A percentile compares a stretch with the other conserved stretches of the same genome.
Evolutionary conservation across 495 filamentous ascomycete genomes (phyloP).

Genomic region (Talaromyces wortmannii): DNA sequence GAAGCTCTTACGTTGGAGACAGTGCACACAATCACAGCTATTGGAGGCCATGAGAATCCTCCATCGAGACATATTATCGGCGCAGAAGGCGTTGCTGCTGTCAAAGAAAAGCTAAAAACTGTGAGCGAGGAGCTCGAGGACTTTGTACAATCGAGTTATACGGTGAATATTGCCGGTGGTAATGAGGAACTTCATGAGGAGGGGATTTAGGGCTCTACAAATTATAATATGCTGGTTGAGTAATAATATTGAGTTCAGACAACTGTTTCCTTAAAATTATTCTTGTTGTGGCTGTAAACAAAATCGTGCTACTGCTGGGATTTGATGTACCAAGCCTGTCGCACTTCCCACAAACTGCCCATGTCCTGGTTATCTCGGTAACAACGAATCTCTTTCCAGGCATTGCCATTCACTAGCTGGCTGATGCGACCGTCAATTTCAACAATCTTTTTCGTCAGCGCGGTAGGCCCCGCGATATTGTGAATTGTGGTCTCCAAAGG

Average conservation of each 20-base stretch:
- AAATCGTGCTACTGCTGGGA: background rate
- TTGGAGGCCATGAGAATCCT: constrained; percentile 92
- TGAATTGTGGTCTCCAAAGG: constrained; percentile 8
- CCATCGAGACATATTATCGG: constrained; percentile 92
- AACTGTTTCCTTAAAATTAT: background rate
- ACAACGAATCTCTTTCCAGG: constrained; percentile 46
- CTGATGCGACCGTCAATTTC: constrained; percentile 34
- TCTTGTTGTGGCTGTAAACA: background rate
- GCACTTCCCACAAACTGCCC: constrained; percentile 46
- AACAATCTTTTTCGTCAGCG: constrained; percentile 30
- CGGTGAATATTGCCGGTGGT: constrained; percentile 61
- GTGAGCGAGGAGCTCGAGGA: constrained; percentile 94
- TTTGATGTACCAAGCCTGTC: constrained; percentile 36
- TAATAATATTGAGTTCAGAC: background rate
- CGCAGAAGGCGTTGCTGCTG: constrained; percentile 76
- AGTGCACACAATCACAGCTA: constrained; percentile 84
- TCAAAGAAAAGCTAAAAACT: constrained; percentile 95
- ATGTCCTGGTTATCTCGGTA: constrained; percentile 49
- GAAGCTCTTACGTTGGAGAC: constrained; percentile 76
- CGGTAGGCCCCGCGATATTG: constrained; percentile 20
- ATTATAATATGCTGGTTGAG: background rate
- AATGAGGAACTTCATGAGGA: background rate
- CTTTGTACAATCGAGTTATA: constrained; percentile 82
- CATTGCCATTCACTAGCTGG: constrained; percentile 26
- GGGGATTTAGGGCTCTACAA: background rate